phyloP scores from a whole-genome alignment of 345 rosid species.

The Psidium guajava region DNA sequence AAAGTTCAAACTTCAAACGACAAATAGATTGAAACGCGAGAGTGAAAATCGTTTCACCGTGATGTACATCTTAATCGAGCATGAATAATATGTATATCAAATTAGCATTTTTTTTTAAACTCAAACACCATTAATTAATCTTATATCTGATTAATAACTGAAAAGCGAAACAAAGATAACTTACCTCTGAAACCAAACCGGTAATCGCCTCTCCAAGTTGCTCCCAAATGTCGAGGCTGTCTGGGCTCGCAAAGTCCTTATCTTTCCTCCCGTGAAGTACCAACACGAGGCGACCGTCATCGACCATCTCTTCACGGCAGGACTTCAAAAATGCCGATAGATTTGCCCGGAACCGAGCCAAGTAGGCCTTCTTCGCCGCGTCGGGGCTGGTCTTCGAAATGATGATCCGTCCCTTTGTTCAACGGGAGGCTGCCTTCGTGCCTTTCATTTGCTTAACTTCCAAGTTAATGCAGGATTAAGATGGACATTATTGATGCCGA shows the following conservation, averaged over 20 bases:
- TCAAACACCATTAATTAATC: background rate
- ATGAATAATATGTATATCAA: background rate
- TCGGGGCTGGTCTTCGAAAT: conserved; percentile 7
- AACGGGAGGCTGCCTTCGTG: conserved; percentile 2
- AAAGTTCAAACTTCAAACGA: background rate
- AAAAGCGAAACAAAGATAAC: no score
- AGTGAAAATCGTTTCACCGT: background rate
- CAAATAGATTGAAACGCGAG: background rate
- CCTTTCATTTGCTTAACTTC: background rate
- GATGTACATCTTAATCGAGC: background rate
- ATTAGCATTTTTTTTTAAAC: background rate
- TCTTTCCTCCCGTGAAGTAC: conserved; percentile 2
- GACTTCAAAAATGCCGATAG: conserved; percentile 6
- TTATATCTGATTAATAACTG: background rate
- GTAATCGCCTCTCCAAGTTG: conserved; percentile 1
- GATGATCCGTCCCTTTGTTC: conserved; percentile 16
- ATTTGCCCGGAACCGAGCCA: conserved; percentile 10
- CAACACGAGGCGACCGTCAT: conserved; percentile 5
- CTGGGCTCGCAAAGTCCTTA: background rate
- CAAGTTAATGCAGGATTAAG: background rate
- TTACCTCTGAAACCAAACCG: conserved; percentile 5
- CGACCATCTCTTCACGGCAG: conserved; percentile 11
- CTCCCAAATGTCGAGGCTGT: background rate
- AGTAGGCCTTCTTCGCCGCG: conserved; percentile 7
- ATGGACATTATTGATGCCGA: no score